These are phyloP conservation scores for Neurospora sp. DNA, from an alignment of 495 filamentous ascomycete genomes.

Conservation along the genomic window DNA sequence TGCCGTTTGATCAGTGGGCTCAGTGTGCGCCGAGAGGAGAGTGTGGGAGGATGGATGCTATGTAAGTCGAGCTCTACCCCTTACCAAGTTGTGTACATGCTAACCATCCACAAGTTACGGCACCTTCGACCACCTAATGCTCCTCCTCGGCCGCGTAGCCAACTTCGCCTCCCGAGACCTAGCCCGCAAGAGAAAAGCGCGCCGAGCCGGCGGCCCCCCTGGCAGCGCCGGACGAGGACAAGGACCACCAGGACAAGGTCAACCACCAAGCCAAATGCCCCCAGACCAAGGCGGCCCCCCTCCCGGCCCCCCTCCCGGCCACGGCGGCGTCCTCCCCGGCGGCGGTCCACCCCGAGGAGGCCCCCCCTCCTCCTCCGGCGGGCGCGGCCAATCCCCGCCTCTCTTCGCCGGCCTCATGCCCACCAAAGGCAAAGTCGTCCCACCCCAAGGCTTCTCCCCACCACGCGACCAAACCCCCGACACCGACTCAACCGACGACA, in stretches of 20 bases:
- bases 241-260: neutral
- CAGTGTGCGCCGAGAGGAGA: conserved; percentile 78
- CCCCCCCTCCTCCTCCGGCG: conserved; percentile 1
- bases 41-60: conserved; percentile 66
- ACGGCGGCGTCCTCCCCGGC: neutral
- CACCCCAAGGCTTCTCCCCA: conserved; percentile 50
- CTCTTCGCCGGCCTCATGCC: conserved; percentile 58
- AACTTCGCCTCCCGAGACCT: conserved; percentile 74
- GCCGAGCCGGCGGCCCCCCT: conserved; percentile 27
- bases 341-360: conserved; percentile 6
- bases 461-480: conserved; percentile 27
- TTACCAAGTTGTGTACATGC: neutral
- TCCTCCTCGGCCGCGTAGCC: conserved; percentile 73
- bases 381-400: conserved; percentile 25
- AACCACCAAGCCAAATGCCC: neutral
- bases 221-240: conserved; percentile 12
- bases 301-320: neutral
- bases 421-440: conserved; percentile 30
- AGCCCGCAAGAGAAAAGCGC: conserved; percentile 58
- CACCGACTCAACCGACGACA: conserved; percentile 20
- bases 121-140: conserved; percentile 72
- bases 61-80: conserved; percentile 30
- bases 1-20: conserved; percentile 69
- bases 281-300: neutral
- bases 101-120: conserved; percentile 46